These are phyloP conservation scores for Metahyphopichia silvanorum DNA, from an alignment of 805 yeast species.

Conservation along the genomic window DNA sequence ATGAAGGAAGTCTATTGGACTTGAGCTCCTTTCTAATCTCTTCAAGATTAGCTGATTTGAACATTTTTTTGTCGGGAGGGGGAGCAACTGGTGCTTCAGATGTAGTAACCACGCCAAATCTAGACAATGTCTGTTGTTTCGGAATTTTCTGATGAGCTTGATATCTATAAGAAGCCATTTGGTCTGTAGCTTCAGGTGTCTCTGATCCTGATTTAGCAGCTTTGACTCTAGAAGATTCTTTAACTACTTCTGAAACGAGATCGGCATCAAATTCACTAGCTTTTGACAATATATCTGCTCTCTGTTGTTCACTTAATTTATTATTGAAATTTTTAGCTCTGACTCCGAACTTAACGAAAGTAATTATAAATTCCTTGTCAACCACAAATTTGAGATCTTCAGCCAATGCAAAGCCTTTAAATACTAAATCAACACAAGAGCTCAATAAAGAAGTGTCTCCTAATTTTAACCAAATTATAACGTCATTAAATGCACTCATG, in stretches of 20 bases:
- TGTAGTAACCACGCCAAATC: slow-evolving; percentile 33
- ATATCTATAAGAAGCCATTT: slow-evolving; percentile 17
- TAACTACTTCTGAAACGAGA: slow-evolving; percentile 50
- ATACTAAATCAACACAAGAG: slow-evolving; percentile 70
- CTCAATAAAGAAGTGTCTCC: slow-evolving; percentile 73
- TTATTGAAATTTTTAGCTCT: slow-evolving; percentile 67
- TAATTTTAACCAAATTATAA: slow-evolving; percentile 77
- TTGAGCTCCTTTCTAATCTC: slow-evolving; percentile 31
- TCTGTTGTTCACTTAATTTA: slow-evolving; percentile 65
- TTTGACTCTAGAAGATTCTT: slow-evolving; percentile 44
- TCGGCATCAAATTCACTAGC: slow-evolving; percentile 54
- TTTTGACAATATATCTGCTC: slow-evolving; percentile 56
- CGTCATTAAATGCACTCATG: slow-evolving; percentile 60
- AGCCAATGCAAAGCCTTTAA: slow-evolving; percentile 64
- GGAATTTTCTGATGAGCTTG: slow-evolving; percentile 20
- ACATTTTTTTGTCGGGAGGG: slow-evolving; percentile 22
- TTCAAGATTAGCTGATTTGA: slow-evolving; percentile 30
- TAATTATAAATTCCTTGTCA: slow-evolving; percentile 49
- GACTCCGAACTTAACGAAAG: slow-evolving; percentile 61
- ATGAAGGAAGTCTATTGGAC: slow-evolving; percentile 11
- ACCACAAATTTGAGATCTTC: slow-evolving; percentile 48
- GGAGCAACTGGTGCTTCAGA: slow-evolving; percentile 32
- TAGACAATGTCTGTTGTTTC: slow-evolving; percentile 32
- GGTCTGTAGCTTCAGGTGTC: slow-evolving; percentile 3
- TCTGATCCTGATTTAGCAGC: slow-evolving; percentile 9